Evolutionary conservation across 2,329 filamentous ascomycete species (phyloP).

Genomic region (Botrytis elliptica): DNA sequence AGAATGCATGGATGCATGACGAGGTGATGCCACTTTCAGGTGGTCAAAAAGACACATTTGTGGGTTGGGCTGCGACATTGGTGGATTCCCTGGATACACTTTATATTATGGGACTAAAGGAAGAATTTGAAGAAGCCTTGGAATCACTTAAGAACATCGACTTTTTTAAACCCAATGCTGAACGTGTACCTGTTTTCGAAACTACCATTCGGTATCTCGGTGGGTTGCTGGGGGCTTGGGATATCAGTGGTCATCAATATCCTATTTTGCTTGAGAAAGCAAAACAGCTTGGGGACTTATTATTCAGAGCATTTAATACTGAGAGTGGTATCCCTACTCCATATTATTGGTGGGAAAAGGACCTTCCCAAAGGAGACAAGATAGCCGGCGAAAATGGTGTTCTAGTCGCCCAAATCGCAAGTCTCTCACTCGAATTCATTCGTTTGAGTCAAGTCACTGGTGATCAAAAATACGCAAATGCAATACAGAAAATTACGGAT

Average conservation of each 20-base stretch:
- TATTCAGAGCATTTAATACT: constrained; percentile 74
- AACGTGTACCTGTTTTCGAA: constrained; percentile 30
- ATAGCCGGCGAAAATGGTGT: constrained; percentile 38
- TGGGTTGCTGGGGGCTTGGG: constrained; percentile 38
- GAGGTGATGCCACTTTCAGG: constrained; percentile 73
- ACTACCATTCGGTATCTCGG: constrained; percentile 31
- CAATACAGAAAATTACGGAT: constrained; percentile 54
- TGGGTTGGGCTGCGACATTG: constrained; percentile 82
- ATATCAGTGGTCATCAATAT: constrained; percentile 62
- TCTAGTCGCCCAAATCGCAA: constrained; percentile 57
- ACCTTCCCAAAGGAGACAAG: background rate
- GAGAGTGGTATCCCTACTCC: constrained; percentile 72
- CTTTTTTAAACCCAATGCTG: constrained; percentile 25
- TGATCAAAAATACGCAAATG: constrained; percentile 59
- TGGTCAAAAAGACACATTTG: constrained; percentile 72
- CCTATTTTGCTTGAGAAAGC: constrained; percentile 63
- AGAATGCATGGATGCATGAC: constrained; percentile 78
- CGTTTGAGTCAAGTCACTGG: constrained; percentile 60
- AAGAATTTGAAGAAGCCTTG: constrained; percentile 75
- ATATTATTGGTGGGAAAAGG: constrained; percentile 16
- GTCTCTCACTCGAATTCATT: constrained; percentile 60
- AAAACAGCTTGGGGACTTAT: constrained; percentile 62
- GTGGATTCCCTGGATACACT: constrained; percentile 79
- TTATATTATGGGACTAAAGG: constrained; percentile 76
- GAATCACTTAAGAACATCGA: constrained; percentile 50